Base-by-base conservation (phyloP, 495 filamentous ascomycete species). In the Aspergillus steynii region DNA sequence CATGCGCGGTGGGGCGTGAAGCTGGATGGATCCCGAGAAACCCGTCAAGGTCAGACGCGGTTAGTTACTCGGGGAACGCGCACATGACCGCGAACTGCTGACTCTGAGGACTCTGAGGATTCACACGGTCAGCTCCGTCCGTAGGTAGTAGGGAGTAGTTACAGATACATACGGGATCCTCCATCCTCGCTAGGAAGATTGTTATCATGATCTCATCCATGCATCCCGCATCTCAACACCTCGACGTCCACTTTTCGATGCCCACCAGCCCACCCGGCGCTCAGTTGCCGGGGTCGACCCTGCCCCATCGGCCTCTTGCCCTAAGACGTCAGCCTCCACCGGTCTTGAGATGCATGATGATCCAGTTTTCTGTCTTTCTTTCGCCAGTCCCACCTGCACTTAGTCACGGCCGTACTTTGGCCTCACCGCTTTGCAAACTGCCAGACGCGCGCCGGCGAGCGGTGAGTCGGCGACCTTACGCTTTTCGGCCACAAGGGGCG, bases 371-470 rank as follows among this genome's bases (percentile, higher is more conserved):
- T 34, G 31, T 34, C 31, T 9, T 34, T 34, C 31, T 34, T 7
- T 1, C 31, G 6, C 31, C 31, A 34, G 37, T 14, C 37, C 37
- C 37, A 42, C 50, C 31, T 31, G 50, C 27, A 15, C 29, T 47
- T 55, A 37, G n/a, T 20, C 49, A 57, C 53, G 47, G 34, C 46
- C 29, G 55, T 55, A 60, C 52, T 53, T 53, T 48, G 31, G n/a
- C 55, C 56, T 66, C 59, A 69, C 67, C 67, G 67, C 67, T 69
- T 61, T 66, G 28, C 12, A 42, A 63, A 61, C 64, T 66, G 64
- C 64, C 63, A 61, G 26, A 5, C 9, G 28, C 29, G 32, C 25
- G 34, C 27, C 59, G 60, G 34, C 10, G 56, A 67, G 65, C 61
- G 61, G 61, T 63, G 65, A 63, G 59, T 42, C 54, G 58, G 48